Evolutionary conservation across 257 asterid genomes (phyloP).

Genomic region (Nemophila menziesii): DNA sequence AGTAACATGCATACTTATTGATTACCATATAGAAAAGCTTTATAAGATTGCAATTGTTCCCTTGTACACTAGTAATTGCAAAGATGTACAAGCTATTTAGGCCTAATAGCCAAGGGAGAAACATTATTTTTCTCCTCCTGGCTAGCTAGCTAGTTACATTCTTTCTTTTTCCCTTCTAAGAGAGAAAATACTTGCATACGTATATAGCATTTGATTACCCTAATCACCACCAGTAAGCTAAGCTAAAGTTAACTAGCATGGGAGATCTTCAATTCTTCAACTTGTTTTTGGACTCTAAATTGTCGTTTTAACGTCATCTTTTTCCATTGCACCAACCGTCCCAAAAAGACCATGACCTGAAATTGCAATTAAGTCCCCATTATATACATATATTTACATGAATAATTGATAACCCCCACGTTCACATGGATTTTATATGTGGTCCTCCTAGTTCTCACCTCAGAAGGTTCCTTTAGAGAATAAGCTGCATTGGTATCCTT

Average conservation of each 20-base stretch:
- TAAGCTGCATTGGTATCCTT: constrained; percentile 78
- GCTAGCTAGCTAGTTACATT: constrained; percentile 4
- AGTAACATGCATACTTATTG: no score
- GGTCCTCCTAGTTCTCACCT: constrained; percentile 25
- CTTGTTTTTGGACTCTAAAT: constrained; percentile 29
- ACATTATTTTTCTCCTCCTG: no score
- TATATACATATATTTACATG: neutral
- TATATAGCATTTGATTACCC: constrained; percentile 2
- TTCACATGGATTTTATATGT: no score
- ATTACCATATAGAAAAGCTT: no score
- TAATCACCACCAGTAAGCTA: neutral
- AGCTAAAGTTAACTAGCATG: neutral
- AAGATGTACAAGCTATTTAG: constrained; percentile 28
- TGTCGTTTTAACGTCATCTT: constrained; percentile 28
- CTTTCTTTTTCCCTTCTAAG: constrained; percentile 5
- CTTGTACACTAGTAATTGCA: constrained; percentile 34
- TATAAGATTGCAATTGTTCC: constrained; percentile 17
- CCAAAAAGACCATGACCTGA: constrained; percentile 69
- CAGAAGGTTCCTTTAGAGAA: constrained; percentile 79
- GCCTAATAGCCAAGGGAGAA: constrained; percentile 15
- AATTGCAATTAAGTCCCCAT: neutral
- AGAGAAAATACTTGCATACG: constrained; percentile 14
- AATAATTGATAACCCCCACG: neutral
- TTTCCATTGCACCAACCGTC: constrained; percentile 64
- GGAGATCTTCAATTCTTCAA: constrained; percentile 30